Conservation (phyloP, 305 asterid genomes). For the Andrographis paniculata region DNA sequence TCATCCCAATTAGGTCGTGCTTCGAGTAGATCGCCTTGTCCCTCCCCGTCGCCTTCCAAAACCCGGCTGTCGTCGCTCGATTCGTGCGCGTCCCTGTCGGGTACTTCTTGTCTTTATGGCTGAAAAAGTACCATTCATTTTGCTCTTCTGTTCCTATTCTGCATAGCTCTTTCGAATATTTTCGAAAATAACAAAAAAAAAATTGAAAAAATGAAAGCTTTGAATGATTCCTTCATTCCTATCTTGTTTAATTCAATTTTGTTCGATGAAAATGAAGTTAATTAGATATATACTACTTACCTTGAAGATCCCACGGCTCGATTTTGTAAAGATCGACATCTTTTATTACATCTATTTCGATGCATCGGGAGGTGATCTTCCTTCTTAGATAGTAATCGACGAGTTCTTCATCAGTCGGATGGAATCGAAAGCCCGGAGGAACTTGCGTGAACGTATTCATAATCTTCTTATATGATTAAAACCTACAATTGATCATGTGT, state of each 20-base stretch:
- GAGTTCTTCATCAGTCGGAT: constrained; percentile 81
- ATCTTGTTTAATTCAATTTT: no score
- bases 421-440: constrained; percentile 90
- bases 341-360: constrained; percentile 61
- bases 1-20: constrained; percentile 62
- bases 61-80: constrained; percentile 73
- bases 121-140: constrained; percentile 71
- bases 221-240: no score
- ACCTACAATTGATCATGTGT: no score
- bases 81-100: constrained; percentile 81
- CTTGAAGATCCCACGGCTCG: constrained; percentile 94
- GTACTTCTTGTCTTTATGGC: constrained; percentile 82
- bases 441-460: constrained; percentile 52
- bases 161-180: constrained; percentile 45
- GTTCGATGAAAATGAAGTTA: no score
- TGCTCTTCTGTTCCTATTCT: constrained; percentile 70
- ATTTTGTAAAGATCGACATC: constrained; percentile 79
- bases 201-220: no score
- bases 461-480: constrained; percentile 9
- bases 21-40: constrained; percentile 77
- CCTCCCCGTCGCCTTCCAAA: constrained; percentile 85
- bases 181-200: neutral
- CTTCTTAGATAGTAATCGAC: constrained; percentile 77
- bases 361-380: constrained; percentile 40
- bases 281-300: constrained; percentile 15